phyloP scores from a whole-genome alignment of 2,329 filamentous ascomycete genomes.

The Diaporthe sp. region DNA sequence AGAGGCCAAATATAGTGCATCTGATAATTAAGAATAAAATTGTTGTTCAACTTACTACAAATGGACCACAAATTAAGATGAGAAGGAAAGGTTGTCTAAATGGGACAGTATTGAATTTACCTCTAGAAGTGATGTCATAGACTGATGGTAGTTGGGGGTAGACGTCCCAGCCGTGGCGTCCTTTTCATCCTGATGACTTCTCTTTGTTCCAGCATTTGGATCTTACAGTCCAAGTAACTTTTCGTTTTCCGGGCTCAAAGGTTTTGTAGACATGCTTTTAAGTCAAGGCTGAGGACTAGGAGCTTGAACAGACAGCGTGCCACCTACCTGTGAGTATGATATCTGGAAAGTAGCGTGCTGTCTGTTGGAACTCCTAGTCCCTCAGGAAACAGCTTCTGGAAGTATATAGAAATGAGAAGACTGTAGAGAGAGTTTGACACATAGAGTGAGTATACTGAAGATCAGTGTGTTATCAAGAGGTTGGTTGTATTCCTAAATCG shows the following conservation, averaged over 20 bases:
- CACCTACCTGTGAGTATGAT: background rate
- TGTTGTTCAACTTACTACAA: background rate
- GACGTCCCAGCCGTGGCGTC: background rate
- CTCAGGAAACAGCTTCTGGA: too few species aligned
- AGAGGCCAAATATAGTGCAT: slow-evolving; percentile 16
- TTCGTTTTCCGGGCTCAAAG: background rate
- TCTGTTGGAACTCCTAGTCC: too few species aligned
- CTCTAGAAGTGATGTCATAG: slow-evolving; percentile 14
- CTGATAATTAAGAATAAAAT: background rate
- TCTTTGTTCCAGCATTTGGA: background rate
- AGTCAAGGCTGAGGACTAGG: too few species aligned
- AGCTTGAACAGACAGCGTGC: background rate
- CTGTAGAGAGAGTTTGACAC: too few species aligned
- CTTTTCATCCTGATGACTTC: background rate
- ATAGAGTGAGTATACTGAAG: too few species aligned
- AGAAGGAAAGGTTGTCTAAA: background rate
- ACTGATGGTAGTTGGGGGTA: background rate
- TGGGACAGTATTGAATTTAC: background rate
- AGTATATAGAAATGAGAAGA: too few species aligned
- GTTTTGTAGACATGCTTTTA: background rate
- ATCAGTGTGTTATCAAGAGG: too few species aligned
- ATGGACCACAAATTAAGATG: background rate
- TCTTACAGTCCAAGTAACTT: background rate
- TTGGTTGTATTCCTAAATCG: too few species aligned
- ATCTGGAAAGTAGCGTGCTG: too few species aligned